phyloP scores from a whole-genome alignment of 805 yeast species.

The Kodamaea neixiangensis region DNA sequence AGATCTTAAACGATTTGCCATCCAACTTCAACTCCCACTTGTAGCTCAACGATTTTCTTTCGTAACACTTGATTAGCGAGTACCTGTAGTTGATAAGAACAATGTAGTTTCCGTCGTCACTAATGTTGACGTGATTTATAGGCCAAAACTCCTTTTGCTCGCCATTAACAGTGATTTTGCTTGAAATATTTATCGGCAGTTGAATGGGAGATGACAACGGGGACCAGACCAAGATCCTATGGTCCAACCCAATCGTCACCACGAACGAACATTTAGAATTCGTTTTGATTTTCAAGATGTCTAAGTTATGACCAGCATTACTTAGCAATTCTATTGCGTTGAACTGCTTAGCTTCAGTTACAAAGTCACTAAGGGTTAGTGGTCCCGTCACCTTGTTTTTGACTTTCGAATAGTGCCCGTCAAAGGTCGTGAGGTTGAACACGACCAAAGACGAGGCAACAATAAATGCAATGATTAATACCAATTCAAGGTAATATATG shows the following conservation, averaged over 20 bases:
- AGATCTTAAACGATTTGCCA: constrained; percentile 36
- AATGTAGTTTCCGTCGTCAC: constrained; percentile 60
- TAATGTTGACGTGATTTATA: constrained; percentile 54
- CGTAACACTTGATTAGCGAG: constrained; percentile 61
- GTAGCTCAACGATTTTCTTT: constrained; percentile 54
- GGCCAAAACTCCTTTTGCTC: constrained; percentile 54
- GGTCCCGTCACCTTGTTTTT: constrained; percentile 3
- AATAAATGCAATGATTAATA: constrained; percentile 51
- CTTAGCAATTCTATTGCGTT: constrained; percentile 30
- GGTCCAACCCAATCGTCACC: constrained; percentile 74
- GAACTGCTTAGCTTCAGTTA: constrained; percentile 21
- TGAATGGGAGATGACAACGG: constrained; percentile 43
- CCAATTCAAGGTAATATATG: constrained; percentile 57
- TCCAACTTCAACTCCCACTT: constrained; percentile 54
- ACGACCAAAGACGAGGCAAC: constrained; percentile 49
- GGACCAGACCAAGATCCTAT: constrained; percentile 71
- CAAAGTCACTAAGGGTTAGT: constrained; percentile 9
- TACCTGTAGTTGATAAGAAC: constrained; percentile 52
- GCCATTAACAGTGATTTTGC: constrained; percentile 46
- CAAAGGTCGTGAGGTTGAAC: constrained; percentile 28
- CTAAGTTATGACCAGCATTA: constrained; percentile 56
- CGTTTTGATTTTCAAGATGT: constrained; percentile 60
- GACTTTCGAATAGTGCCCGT: constrained; percentile 2
- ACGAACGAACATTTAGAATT: constrained; percentile 62
- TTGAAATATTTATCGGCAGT: constrained; percentile 28